Evolutionary conservation across 352 stramenopile genomes (phyloP), one percentile per base, ranked within the genome.

Genomic region (Globisporangium uncinulatum): DNA sequence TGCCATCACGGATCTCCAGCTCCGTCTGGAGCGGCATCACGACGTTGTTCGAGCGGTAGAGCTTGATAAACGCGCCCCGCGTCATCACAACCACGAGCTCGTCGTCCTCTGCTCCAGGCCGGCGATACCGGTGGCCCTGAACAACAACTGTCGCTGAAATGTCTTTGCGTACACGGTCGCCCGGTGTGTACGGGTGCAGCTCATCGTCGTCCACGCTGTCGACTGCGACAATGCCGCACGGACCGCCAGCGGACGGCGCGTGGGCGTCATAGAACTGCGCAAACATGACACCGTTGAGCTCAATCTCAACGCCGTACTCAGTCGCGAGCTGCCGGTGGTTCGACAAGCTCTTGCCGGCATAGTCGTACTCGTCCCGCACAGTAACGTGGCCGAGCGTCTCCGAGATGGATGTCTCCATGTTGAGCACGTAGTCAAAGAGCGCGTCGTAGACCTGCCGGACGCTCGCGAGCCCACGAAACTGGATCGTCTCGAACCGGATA

Each of bases 151-250:
- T 52, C 47, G 24, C 8, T 6, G 49, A 20, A 15, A 70, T 57
- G 41, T 77, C 66, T 50, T 70, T 69, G 0, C 63, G 66, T 0
- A 76, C 54, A 5, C 68, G 54, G 17, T 65, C 62, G 13, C 24
- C 29, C 7, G 65, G 65, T 5, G 24, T 49, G 54, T 86, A 86
- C 41, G 73, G 76, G 37, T 83, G 70, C 46, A 86, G 42, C 20
- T 73, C 71, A 60, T 86, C 73, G 7, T 70, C 56, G 37, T 83
- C 73, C 15, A 86, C 74, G 3, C 47, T 63, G 49, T 82, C 67
- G 6, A 68, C 57, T 10, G 68, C 56, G 6, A 79, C 53, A 29
- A 83, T 57, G 4, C 60, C 75, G 20, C 50, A 52, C 13, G 47
- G 29, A 3, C 29, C 31, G 6, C 56, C 56, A 13, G 8, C 7